phyloP scores from a whole-genome alignment of 805 yeast species.

The Ogataea ramenticola region DNA sequence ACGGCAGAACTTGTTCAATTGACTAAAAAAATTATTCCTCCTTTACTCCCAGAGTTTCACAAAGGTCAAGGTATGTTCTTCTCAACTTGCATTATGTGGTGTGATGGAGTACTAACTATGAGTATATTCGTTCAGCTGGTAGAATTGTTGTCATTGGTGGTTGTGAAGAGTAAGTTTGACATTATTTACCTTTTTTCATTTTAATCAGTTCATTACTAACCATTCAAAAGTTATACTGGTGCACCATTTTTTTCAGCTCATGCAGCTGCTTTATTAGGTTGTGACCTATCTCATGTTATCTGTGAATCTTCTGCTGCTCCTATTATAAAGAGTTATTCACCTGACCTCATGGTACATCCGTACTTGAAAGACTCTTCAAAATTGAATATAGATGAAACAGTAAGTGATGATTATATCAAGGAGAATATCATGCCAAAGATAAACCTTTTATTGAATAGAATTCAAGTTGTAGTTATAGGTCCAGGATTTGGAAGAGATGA shows the following conservation, averaged over 20 bases:
- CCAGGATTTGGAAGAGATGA: conserved; percentile 91
- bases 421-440: conserved; percentile 48
- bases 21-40: conserved; percentile 62
- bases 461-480: conserved; percentile 82
- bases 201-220: neutral
- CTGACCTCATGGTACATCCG: conserved; percentile 96
- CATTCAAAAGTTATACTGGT: conserved; percentile 60
- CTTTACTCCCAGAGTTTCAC: conserved; percentile 60
- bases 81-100: neutral
- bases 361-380: conserved; percentile 16
- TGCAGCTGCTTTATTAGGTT: conserved; percentile 78
- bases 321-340: conserved; percentile 80
- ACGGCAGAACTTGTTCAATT: conserved; percentile 18
- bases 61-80: conserved; percentile 68
- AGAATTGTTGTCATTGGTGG: conserved; percentile 87
- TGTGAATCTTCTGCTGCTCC: conserved; percentile 76
- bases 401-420: conserved; percentile 25
- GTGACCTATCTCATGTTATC: conserved; percentile 84
- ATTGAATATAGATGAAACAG: neutral
- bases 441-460: conserved; percentile 45
- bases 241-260: conserved; percentile 91
- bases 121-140: conserved; percentile 41
- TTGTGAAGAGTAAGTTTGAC: conserved; percentile 56
- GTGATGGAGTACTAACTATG: conserved; percentile 2
- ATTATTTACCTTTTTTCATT: neutral